Percentiles rank a stretch among this genome's conserved stretches.
Evolutionary conservation across 306 rosid species (phyloP).

Genomic region (Trifolium pratense): DNA sequence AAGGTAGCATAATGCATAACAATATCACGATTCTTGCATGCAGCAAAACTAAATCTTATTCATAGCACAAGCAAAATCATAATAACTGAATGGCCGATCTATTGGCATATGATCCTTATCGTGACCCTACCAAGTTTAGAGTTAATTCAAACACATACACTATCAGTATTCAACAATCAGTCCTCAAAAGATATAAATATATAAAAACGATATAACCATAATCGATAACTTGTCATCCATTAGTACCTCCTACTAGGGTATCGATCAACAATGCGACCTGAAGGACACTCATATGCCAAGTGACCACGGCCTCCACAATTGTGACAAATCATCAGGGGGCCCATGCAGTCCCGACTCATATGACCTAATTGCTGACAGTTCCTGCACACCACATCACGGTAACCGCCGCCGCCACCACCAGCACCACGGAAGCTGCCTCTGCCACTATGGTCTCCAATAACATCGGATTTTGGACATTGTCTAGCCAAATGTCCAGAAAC

Average conservation of each 20-base stretch:
- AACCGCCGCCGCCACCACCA: slow-evolving; percentile 48
- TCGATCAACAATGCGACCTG: slow-evolving; percentile 91
- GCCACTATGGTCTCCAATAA: slow-evolving; percentile 64
- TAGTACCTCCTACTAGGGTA: slow-evolving; percentile 90
- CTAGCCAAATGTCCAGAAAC: slow-evolving; percentile 95
- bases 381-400: slow-evolving; percentile 82
- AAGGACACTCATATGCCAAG: slow-evolving; percentile 95
- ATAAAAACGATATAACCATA: slow-evolving; percentile 25
- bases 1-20: slow-evolving; percentile 8
- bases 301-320: slow-evolving; percentile 99
- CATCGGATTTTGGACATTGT: slow-evolving; percentile 78
- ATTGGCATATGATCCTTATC: slow-evolving; percentile 38
- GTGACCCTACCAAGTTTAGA: slow-evolving; percentile 33
- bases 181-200: slow-evolving; percentile 23
- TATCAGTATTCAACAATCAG: slow-evolving; percentile 32
- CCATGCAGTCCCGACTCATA: slow-evolving; percentile 98
- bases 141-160: slow-evolving; percentile 39
- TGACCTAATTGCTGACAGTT: slow-evolving; percentile 95
- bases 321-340: slow-evolving; percentile 93
- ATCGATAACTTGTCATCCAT: slow-evolving; percentile 41
- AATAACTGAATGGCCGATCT: background rate
- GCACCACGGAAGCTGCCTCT: slow-evolving; percentile 51
- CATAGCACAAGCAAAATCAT: background rate
- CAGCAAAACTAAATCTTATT: slow-evolving; percentile 43
- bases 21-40: slow-evolving; percentile 21